Evolutionary conservation across 1,139 yeast genomes (phyloP).

Genomic region (Debaryomyces psychrophilus): DNA sequence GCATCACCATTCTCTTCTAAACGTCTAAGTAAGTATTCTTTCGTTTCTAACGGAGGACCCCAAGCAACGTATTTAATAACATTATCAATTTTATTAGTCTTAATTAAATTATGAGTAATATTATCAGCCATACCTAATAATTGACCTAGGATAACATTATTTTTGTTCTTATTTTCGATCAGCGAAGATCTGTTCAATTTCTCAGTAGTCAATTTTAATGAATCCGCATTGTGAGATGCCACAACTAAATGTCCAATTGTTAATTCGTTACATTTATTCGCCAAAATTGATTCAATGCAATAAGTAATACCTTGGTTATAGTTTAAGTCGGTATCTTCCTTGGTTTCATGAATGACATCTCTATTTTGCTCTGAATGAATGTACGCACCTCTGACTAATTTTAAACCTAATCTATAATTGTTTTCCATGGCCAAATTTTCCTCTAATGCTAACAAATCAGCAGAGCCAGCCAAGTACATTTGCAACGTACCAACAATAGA

Average conservation of each 20-base stretch:
- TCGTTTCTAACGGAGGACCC: constrained; percentile 96
- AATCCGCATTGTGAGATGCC: constrained; percentile 85
- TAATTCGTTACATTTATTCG: constrained; percentile 47
- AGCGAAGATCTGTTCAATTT: constrained; percentile 38
- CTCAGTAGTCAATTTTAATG: constrained; percentile 73
- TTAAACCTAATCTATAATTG: constrained; percentile 79
- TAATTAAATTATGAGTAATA: constrained; percentile 74
- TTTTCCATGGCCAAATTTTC: constrained; percentile 62
- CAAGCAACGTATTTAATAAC: constrained; percentile 95
- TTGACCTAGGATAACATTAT: constrained; percentile 85
- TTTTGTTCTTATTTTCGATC: constrained; percentile 40
- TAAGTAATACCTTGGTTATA: constrained; percentile 72
- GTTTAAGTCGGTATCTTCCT: constrained; percentile 73
- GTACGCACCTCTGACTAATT: constrained; percentile 97
- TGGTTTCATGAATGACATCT: constrained; percentile 70
- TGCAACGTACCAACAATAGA: constrained; percentile 92
- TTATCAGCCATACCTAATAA: constrained; percentile 96
- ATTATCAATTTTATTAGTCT: constrained; percentile 64
- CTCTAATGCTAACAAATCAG: constrained; percentile 63
- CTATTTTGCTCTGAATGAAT: constrained; percentile 86
- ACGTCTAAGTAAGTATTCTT: constrained; percentile 86
- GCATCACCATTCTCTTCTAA: constrained; percentile 97
- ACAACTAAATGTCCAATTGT: constrained; percentile 84
- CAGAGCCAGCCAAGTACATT: constrained; percentile 80
- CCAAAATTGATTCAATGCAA: constrained; percentile 63